phyloP scores from a whole-genome alignment of 768 basidiomycete species.

The Tubosaeta sp. region DNA sequence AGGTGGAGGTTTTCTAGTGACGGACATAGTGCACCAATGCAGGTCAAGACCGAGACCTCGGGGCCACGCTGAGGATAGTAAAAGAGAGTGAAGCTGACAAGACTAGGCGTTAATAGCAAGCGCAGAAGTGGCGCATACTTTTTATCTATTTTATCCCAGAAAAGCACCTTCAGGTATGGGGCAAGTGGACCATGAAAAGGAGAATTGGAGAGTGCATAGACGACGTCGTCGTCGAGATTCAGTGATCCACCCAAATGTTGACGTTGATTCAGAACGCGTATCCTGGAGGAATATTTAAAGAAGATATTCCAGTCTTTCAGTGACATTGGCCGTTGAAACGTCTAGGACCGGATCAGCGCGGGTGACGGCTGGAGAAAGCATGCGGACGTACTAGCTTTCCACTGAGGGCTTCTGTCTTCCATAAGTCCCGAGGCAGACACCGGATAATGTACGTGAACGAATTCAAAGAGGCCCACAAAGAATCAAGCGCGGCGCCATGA shows the following conservation, averaged over 20 bases:
- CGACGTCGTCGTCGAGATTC: constrained; percentile 16
- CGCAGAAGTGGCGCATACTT: constrained; percentile 18
- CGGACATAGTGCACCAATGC: constrained; percentile 20
- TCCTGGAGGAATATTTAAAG: constrained; percentile 22
- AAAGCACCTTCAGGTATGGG: constrained; percentile 19
- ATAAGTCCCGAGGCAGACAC: constrained; percentile 28
- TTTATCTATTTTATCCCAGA: constrained; percentile 14
- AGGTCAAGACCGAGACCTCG: constrained; percentile 18
- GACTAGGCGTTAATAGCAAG: constrained; percentile 20
- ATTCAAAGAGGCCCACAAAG: constrained; percentile 20
- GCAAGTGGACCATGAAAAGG: constrained; percentile 19
- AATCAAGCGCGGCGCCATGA: constrained; percentile 20
- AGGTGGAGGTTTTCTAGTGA: constrained; percentile 14
- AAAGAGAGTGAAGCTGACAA: constrained; percentile 12
- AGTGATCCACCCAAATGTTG: background rate
- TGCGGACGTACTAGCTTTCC: constrained; percentile 11
- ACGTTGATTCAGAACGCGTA: constrained; percentile 11
- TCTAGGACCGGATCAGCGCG: constrained; percentile 14
- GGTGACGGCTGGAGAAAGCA: background rate
- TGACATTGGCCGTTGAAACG: constrained; percentile 23
- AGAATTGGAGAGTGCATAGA: constrained; percentile 24
- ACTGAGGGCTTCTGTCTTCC: constrained; percentile 12
- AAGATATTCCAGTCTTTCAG: constrained; percentile 27
- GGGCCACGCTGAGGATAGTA: constrained; percentile 8
- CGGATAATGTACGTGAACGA: constrained; percentile 20